These are phyloP conservation scores for Penicillium sp. DNA, from an alignment of 2,329 filamentous ascomycete species.

Conservation along the genomic window DNA sequence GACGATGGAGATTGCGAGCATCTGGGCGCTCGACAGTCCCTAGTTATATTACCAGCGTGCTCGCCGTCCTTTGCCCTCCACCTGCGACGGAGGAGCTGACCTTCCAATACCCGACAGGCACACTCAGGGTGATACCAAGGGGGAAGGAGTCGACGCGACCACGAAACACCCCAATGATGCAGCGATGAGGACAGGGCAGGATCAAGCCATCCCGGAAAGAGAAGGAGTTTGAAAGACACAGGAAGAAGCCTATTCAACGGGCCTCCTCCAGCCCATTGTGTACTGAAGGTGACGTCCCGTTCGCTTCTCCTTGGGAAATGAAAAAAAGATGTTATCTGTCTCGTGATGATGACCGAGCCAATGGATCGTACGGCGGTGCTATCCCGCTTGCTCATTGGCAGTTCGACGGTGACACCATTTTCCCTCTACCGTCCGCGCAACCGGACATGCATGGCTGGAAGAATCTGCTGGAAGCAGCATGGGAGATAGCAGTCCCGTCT, in stretches of 20 bases:
- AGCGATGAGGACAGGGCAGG: constrained; percentile 10
- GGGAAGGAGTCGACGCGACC: constrained; percentile 2
- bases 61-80: constrained; percentile 3
- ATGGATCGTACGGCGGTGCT: constrained; percentile 8
- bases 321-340: constrained; percentile 12
- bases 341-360: constrained; percentile 19
- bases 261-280: not conserved
- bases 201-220: constrained; percentile 14
- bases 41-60: constrained; percentile 17
- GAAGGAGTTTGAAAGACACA: constrained; percentile 14
- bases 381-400: constrained; percentile 11
- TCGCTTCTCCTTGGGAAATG: constrained; percentile 4
- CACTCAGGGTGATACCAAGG: constrained; percentile 17
- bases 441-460: constrained; percentile 19
- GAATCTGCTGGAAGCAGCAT: constrained; percentile 15
- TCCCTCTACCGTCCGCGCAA: constrained; percentile 18
- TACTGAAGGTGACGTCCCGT: constrained; percentile 12
- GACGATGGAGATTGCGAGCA: not conserved
- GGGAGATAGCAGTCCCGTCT: constrained; percentile 19
- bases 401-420: constrained; percentile 21
- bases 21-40: not conserved
- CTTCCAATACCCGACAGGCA: constrained; percentile 20
- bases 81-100: constrained; percentile 3
- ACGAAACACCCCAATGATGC: constrained; percentile 12
- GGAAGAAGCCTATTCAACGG: not conserved